Base-by-base conservation (phyloP, 768 basidiomycete genomes). In the Cystoderma amianthinum region DNA sequence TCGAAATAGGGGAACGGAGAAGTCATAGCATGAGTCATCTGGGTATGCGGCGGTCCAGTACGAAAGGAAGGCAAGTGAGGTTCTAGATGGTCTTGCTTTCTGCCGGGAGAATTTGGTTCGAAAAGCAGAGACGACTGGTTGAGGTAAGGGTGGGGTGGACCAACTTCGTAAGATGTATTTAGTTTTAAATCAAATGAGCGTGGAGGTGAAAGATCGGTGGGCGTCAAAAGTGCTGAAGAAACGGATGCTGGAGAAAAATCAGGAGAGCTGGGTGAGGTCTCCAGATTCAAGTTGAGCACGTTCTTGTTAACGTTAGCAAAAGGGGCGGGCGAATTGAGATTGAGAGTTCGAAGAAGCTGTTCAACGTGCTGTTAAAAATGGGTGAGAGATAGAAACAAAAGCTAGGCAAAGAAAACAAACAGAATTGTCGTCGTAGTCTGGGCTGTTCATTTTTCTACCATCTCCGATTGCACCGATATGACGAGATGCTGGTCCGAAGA, bases 391-490 rank as follows among this genome's bases (percentile, higher is more conserved):
- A 30, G 44, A 44, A 47, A 48, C 35, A 28, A 24, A 32, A 42
- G 39, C 32, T 36, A 44, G 3, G 44, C 49, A 51, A 43, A 44
- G n/a, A 50, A 50, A 43, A 56, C 69, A 45, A 53, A 80, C 79
- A 34, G 61, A 68, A 48, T 80, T n/a, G n/a, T n/a, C 72, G 30
- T 74, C 78, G 35, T 72, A 72, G 35, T 71, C 75, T 20, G 80
- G 74, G 36, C 64, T 72, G 39, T 62, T 65, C 57, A 72, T 80
- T 61, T 80, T 85, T 49, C 84, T 74, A 12, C 85, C 86, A 51
- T 90, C 87, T 35, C 86, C 87, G 55, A 89, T 80, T 53, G 84
- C 83, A 4, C 86, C 85, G 38, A 87, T 67, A 48, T 75, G 76
- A 46, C 67, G 69, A 39, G 47, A 42, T 43, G 59, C 52, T 45